Evolutionary conservation across 1,139 yeast genomes (phyloP), one percentile per base, ranked within the genome.

Genomic region (Diutina pseudorugosa): DNA sequence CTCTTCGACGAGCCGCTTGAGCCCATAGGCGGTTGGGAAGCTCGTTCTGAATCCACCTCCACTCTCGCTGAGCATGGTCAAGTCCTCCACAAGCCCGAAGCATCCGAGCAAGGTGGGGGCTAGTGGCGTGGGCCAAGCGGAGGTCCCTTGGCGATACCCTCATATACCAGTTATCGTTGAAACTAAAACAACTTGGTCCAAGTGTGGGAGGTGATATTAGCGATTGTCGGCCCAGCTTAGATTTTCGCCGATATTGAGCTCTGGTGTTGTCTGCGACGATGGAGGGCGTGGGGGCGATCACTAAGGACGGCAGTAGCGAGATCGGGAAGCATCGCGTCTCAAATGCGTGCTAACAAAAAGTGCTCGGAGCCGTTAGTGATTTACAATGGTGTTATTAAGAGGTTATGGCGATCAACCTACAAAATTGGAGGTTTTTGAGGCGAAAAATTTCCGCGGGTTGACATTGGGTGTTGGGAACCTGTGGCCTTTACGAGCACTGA

Each of bases 21-120:
- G 25, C 42, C 78, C 78, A 74, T 54, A 66, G 54, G 2, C 53
- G n/a, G 36, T 52, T 51, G 1, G 77, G 76, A 2, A 74, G 63
- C 58, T 74, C 78, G 4, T 60, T 56, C 54, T 70, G 62, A 44
- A 74, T 72, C 79, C 79, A 74, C 36, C 58, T 56, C 33, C 73
- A 63, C 55, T 74, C 79, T 20, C 42, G 16, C 11, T 12, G 23
- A 14, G 43, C 50, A 6, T 47, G 49, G 3, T 45, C 49, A 2
- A 45, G 14, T 6, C 49, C 21, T 3, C 49, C 49, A 27, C 49
- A 45, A 3, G 49, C 21, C 11, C 49, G 19, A 6, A 40, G 42
- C 42, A 40, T 40, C 9, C 42, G 42, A 12, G 36, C 36, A 30
- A 30, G 36, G n/a, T 30, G 36, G 11, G 36, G 36, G 36, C 36